These are phyloP conservation scores for Colletotrichum eleusines DNA, from an alignment of 2,329 filamentous ascomycete species.

Conservation along the genomic window DNA sequence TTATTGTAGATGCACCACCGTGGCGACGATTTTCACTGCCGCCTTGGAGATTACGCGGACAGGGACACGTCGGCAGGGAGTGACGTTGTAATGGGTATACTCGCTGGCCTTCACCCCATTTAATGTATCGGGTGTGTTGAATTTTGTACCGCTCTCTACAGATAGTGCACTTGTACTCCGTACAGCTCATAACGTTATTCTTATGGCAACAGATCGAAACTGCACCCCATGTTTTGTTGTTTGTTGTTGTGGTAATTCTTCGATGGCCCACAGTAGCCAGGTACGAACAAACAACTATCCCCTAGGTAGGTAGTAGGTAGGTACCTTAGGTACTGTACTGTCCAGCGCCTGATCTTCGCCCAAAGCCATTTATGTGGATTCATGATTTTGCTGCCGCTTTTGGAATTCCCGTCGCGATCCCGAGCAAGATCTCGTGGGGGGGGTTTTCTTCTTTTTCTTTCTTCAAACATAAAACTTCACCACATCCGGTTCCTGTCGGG, in stretches of 20 bases:
- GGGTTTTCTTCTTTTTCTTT: too few species aligned
- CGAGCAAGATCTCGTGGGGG: neutral
- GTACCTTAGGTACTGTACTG: too few species aligned
- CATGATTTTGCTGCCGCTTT: conserved; percentile 9
- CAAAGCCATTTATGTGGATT: neutral
- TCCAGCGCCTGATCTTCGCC: conserved; percentile 4
- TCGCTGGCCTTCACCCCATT: neutral
- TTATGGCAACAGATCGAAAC: neutral
- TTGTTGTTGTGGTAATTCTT: neutral
- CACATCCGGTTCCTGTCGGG: conserved; percentile 3
- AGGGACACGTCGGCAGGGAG: conserved; percentile 33
- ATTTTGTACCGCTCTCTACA: neutral
- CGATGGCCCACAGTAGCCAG: neutral
- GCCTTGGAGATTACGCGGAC: conserved; percentile 41
- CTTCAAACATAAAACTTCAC: neutral
- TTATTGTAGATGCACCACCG: neutral
- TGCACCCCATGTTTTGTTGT: neutral
- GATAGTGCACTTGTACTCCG: neutral
- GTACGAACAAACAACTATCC: neutral
- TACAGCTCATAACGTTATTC: neutral
- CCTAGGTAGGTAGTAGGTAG: too few species aligned
- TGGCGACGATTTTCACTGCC: conserved; percentile 26
- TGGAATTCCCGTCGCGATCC: neutral
- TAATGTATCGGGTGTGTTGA: too few species aligned
- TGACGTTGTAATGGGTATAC: conserved; percentile 37